Evolutionary conservation across 73 alveolate genomes (phyloP), one percentile per base, ranked within the genome.

Genomic region (Paramecium tetraurelia): DNA sequence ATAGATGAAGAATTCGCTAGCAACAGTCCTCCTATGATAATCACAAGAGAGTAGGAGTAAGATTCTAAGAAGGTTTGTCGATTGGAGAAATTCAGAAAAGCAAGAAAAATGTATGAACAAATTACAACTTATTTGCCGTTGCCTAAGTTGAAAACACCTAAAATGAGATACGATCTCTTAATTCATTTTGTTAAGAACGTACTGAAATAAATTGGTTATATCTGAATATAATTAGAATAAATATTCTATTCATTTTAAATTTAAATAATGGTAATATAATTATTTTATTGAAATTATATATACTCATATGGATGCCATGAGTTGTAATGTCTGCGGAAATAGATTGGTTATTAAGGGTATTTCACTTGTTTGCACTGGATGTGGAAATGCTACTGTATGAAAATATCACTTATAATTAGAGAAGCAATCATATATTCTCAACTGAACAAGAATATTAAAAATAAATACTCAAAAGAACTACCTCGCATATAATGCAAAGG

Each of bases 371-470:
- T 72, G 86, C 22, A 72, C 59, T 40, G 86, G 86, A 12, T 72
- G 86, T 72, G 86, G 86, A 36, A 72, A 72, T 72, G 59, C 86
- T 29, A 72, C 86, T 20, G 86, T 72, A 72, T 36, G 53, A 31
- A 31, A 36, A 72, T 33, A 20, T 40, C 59, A 20, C 33, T 72
- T 12, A 20, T 35, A 35, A 20, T 72, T 72, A 72, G 86, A 33
- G 86, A 72, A 72, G 86, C 18, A 72, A 33, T 72, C 86, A 36
- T 40, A 72, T 72, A 12, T 72, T 72, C 59, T 72, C 86, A 3
- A 72, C 86, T 35, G 86, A 72, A 72, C 31, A 72, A 38, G 86
- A 72, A 35, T 72, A 29, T 27, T 43, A 72, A 38, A 72, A 72
- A 5, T 29, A 5, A 10, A 24, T 29, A 20, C 20, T 72, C 7